A percentile compares a stretch with the other conserved stretches of the same genome.
phyloP scores from a whole-genome alignment of 352 stramenopile species.

The Pythium folliculosum region DNA sequence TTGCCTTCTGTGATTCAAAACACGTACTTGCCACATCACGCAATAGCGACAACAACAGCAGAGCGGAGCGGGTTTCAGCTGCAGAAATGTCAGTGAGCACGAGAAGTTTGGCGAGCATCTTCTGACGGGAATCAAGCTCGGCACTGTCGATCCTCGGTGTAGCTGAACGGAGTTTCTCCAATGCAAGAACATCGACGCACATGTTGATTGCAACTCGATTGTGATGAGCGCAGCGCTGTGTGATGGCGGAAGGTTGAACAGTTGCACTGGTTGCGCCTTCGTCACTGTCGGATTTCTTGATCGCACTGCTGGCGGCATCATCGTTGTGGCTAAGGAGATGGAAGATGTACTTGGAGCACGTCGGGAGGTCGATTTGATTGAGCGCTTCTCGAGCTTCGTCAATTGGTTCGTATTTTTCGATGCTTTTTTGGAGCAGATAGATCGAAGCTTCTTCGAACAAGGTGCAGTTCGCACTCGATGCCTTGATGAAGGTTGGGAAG shows the following conservation, averaged over 20 bases:
- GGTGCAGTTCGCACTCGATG: slow-evolving; percentile 54
- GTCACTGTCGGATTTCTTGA: slow-evolving; percentile 29
- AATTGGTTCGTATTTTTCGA: slow-evolving; percentile 48
- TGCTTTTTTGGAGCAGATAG: slow-evolving; percentile 60
- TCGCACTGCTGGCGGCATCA: slow-evolving; percentile 26
- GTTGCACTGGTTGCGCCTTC: not conserved
- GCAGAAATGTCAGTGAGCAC: slow-evolving; percentile 50
- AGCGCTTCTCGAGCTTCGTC: slow-evolving; percentile 34
- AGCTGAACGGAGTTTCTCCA: slow-evolving; percentile 45
- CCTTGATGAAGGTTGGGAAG: slow-evolving; percentile 66
- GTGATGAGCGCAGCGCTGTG: slow-evolving; percentile 58
- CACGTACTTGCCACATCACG: slow-evolving; percentile 46
- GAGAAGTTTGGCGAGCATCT: slow-evolving; percentile 58
- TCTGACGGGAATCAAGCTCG: slow-evolving; percentile 46
- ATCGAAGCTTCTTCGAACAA: slow-evolving; percentile 67
- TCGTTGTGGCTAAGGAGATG: slow-evolving; percentile 61
- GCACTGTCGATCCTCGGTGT: slow-evolving; percentile 26
- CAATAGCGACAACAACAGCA: slow-evolving; percentile 53
- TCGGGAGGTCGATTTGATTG: slow-evolving; percentile 45
- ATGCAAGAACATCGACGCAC: slow-evolving; percentile 64
- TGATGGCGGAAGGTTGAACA: slow-evolving; percentile 2
- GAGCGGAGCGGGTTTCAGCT: slow-evolving; percentile 50
- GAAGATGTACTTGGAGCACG: slow-evolving; percentile 61
- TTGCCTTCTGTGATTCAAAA: slow-evolving; percentile 40
- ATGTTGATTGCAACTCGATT: slow-evolving; percentile 75